Base-by-base conservation (phyloP, 2,329 filamentous ascomycete genomes). In the Fusarium solani-melongenae region DNA sequence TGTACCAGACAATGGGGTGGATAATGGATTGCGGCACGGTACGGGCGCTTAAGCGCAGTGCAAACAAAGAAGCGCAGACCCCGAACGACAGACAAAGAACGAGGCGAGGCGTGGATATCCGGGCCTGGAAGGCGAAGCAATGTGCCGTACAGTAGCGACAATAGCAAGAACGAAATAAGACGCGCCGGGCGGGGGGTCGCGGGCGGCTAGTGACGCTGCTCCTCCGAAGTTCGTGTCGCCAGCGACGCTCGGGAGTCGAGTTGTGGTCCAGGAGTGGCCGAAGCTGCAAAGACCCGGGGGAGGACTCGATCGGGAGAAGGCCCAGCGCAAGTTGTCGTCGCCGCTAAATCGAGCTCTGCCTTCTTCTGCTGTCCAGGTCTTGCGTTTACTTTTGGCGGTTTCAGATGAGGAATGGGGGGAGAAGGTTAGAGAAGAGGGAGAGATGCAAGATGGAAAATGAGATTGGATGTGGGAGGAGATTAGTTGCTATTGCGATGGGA, bases 1-100 rank as follows among this genome's bases (percentile, higher is more conserved):
- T 66, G 62, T 65, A 53, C 69, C 71, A 64, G 59, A 56, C 67
- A 56, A 73, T 38, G 29, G 62, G 63, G 44, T 55, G 67, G 67
- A 60, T 68, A 67, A 70, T 69, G 76, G 73, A 74, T 70, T 76
- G 66, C 72, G 66, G 67, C 71, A 71, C 75, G 64, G 66, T 57
- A 63, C 61, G 58, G 73, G 72, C 72, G 72, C 69, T 75, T 75
- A 74, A 62, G 56, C 63, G 61, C 63, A 75, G 62, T 55, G 49
- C 65, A 72, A 62, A 49, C 62, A 63, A 51, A 51, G 46, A 51
- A 51, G 59, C 29, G 39, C 36, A 59, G 29, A 55, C 36, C 46
- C 60, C 44, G 33, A 51, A 46, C 41, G 49, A 27, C 58, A 33
- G 22, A 34, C n/a, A n/a, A 38, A 41, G 41, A 15, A 53, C 10